phyloP scores from a whole-genome alignment of 768 basidiomycete species.

The Kwoniella pini region DNA sequence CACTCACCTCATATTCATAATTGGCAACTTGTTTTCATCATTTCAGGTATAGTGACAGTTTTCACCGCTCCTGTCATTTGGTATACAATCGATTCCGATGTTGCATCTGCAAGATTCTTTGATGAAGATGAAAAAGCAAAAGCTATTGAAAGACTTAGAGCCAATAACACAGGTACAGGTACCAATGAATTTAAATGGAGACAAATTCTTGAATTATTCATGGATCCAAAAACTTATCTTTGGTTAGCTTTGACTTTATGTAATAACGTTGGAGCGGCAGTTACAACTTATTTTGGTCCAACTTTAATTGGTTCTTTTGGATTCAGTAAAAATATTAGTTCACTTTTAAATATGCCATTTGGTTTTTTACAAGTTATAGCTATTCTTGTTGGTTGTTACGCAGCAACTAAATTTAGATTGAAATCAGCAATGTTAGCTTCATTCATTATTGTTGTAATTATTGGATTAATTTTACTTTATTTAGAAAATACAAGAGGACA shows the following conservation, averaged over 20 bases:
- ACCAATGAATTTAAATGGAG: conserved; percentile 48
- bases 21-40: conserved; percentile 51
- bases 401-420: conserved; percentile 34
- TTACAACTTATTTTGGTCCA: conserved; percentile 42
- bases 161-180: conserved; percentile 52
- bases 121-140: conserved; percentile 41
- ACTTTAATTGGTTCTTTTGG: conserved; percentile 38
- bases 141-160: conserved; percentile 49
- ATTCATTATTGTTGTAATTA: conserved; percentile 38
- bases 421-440: conserved; percentile 38
- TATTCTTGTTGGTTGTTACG: conserved; percentile 40
- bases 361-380: conserved; percentile 45
- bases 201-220: conserved; percentile 42
- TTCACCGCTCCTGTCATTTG: conserved; percentile 45
- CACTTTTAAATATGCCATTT: conserved; percentile 46
- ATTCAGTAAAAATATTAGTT: conserved; percentile 30
- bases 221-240: conserved; percentile 45
- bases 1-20: conserved; percentile 27
- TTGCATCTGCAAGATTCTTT: conserved; percentile 46
- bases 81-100: conserved; percentile 39
- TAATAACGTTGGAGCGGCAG: conserved; percentile 43
- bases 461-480: conserved; percentile 46
- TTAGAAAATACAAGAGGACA: conserved; percentile 3
- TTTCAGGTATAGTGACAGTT: conserved; percentile 46
- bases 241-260: conserved; percentile 33